Conservation (phyloP, 2,329 filamentous ascomycete species). For the Aureobasidium pullulans region DNA sequence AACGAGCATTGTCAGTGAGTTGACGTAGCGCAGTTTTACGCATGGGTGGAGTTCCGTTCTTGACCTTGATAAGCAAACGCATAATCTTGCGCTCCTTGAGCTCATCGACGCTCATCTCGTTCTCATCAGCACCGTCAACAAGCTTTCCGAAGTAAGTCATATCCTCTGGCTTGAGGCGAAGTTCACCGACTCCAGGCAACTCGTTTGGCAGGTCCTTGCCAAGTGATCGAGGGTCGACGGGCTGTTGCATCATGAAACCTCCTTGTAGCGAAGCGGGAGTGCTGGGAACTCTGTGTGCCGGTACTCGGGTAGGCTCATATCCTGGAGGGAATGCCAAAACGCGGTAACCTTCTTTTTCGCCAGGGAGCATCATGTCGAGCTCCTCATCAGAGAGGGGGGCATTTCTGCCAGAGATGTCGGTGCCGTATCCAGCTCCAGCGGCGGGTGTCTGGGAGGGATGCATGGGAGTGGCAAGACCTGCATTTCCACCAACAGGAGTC, state of each 20-base stretch:
- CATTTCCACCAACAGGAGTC: slow-evolving; percentile 60
- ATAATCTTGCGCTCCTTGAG: slow-evolving; percentile 98
- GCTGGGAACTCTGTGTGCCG: slow-evolving; percentile 69
- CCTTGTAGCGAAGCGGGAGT: slow-evolving; percentile 54
- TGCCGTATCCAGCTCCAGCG: slow-evolving; percentile 58
- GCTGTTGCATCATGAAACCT: slow-evolving; percentile 97
- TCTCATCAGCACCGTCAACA: slow-evolving; percentile 89
- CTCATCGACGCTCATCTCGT: slow-evolving; percentile 85
- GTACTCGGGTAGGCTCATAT: slow-evolving; percentile 75
- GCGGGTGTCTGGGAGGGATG: slow-evolving; percentile 54
- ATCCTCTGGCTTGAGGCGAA: slow-evolving; percentile 97
- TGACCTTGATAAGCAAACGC: slow-evolving; percentile 92
- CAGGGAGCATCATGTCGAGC: slow-evolving; percentile 79
- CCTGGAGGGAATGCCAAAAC: slow-evolving; percentile 84
- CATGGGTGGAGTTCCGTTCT: slow-evolving; percentile 98
- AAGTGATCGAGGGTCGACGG: slow-evolving; percentile 71
- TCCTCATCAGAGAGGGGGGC: slow-evolving; percentile 86
- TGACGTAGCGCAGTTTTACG: slow-evolving; percentile 95
- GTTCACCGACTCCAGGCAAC: slow-evolving; percentile 88
- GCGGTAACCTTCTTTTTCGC: slow-evolving; percentile 73
- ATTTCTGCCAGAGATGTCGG: slow-evolving; percentile 72
- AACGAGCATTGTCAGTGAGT: slow-evolving; percentile 92
- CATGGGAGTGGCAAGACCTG: slow-evolving; percentile 68
- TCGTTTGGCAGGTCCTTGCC: slow-evolving; percentile 91
- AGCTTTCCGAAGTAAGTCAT: slow-evolving; percentile 99